Conservation (phyloP, 2,329 filamentous ascomycete genomes). For the Byssoonygena ceratinophila region DNA sequence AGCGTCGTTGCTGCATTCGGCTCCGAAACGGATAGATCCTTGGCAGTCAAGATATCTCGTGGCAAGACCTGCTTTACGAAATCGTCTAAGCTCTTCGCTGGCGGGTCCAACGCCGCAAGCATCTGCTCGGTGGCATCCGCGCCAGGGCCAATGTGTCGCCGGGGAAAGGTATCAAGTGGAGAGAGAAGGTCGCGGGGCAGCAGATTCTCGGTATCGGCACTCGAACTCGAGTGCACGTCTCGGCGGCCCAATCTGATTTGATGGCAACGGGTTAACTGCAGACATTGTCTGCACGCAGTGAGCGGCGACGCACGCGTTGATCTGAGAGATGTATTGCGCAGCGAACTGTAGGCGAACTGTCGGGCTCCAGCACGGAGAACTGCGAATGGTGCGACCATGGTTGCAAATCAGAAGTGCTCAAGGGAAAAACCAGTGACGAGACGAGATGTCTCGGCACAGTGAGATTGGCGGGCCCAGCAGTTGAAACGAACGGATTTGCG, state of each 20-base stretch:
- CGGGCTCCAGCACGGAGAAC: constrained; percentile 16
- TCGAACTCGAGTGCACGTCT: constrained; percentile 74
- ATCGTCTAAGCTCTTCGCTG: constrained; percentile 61
- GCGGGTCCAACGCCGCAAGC: constrained; percentile 68
- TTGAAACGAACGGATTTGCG: constrained; percentile 1
- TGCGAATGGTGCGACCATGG: constrained; percentile 16
- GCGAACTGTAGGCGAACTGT: constrained; percentile 10
- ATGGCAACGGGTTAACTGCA: constrained; percentile 23
- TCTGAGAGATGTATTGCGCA: constrained; percentile 8
- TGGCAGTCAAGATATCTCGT: constrained; percentile 60
- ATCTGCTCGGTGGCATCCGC: constrained; percentile 60
- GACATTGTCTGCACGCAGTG: constrained; percentile 23
- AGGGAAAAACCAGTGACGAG: background rate
- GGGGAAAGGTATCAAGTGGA: constrained; percentile 54
- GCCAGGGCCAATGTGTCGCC: constrained; percentile 79
- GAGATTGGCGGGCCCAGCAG: background rate
- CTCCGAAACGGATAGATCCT: constrained; percentile 49
- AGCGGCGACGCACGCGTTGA: constrained; percentile 22
- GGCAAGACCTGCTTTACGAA: constrained; percentile 81
- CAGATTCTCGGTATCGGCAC: constrained; percentile 54
- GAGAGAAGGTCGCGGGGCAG: constrained; percentile 34
- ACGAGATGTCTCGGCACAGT: background rate
- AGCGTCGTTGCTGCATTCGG: constrained; percentile 36
- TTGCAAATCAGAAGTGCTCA: background rate
- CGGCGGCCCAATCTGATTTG: background rate